A percentile compares a stretch with the other conserved stretches of the same genome.
phyloP scores from a whole-genome alignment of 768 basidiomycete species.

The Pleurotus eryngii region DNA sequence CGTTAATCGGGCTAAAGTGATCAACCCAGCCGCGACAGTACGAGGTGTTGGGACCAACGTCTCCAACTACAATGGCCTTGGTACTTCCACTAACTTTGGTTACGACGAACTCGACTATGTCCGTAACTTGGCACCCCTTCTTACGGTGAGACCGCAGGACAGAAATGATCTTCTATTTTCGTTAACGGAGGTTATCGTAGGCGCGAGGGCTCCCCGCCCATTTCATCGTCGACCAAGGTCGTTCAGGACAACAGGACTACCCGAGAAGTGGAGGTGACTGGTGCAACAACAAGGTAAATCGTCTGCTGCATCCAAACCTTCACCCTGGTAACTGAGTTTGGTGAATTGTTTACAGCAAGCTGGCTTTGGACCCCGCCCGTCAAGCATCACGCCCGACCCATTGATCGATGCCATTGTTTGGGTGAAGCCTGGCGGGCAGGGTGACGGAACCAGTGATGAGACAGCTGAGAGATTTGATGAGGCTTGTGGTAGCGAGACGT shows the following conservation, averaged over 20 bases:
- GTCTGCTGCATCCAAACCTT: neutral
- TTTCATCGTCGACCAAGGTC: conserved; percentile 6
- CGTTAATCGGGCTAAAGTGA: conserved; percentile 20
- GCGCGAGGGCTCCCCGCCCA: conserved; percentile 3
- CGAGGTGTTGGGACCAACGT: conserved; percentile 30
- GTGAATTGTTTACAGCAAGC: conserved; percentile 13
- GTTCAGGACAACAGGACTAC: conserved; percentile 5
- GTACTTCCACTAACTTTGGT: conserved; percentile 22
- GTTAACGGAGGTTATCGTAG: neutral
- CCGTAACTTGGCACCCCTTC: conserved; percentile 24
- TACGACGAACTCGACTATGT: conserved; percentile 31
- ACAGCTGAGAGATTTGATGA: conserved; percentile 28
- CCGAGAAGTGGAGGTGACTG: conserved; percentile 1
- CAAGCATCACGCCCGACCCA: conserved; percentile 22
- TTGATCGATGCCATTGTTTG: conserved; percentile 36
- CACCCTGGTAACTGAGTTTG: too few species aligned
- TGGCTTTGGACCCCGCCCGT: conserved; percentile 32
- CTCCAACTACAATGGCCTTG: conserved; percentile 32
- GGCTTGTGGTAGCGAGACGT: conserved; percentile 18
- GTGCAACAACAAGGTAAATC: conserved; percentile 5
- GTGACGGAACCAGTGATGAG: conserved; percentile 34
- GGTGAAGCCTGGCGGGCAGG: conserved; percentile 40
- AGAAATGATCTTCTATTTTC: too few species aligned
- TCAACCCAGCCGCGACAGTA: conserved; percentile 22
- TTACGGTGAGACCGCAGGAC: conserved; percentile 11